phyloP scores from a whole-genome alignment of 1,284 basidiomycete genomes.

The Gymnopus androsaceus region DNA sequence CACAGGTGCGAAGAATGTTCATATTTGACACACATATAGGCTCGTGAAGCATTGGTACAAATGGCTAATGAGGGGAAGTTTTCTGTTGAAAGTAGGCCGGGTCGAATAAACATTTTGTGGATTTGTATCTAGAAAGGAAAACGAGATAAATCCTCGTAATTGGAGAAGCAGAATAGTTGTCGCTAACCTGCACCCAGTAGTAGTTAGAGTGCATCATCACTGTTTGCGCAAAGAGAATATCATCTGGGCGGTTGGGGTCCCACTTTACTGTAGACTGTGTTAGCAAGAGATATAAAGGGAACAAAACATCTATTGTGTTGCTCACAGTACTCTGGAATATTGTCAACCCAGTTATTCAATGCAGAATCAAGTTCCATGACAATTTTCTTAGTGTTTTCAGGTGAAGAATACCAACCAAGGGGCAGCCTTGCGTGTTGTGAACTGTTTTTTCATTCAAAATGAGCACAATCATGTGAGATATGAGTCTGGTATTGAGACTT shows the following conservation, averaged over 20 bases:
- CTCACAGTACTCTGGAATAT: conserved; percentile 1
- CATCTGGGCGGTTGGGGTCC: conserved; percentile 2
- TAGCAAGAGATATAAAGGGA: background rate
- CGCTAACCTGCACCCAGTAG: no score
- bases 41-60: conserved; percentile 41
- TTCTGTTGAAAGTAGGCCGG: conserved; percentile 27
- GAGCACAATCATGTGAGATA: background rate
- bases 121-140: conserved; percentile 61
- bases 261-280: conserved; percentile 8
- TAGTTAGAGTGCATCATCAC: conserved; percentile 13
- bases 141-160: no score
- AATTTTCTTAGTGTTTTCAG: conserved; percentile 1
- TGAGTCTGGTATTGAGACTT: background rate
- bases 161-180: no score
- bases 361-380: conserved; percentile 10
- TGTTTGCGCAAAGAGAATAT: conserved; percentile 10
- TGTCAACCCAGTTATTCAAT: conserved; percentile 12
- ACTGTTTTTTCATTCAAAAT: background rate
- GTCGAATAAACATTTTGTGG: conserved; percentile 55
- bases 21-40: no score
- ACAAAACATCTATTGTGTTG: background rate
- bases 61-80: conserved; percentile 30
- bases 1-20: no score
- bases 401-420: background rate
- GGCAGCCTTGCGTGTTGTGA: background rate